Percentiles rank a stretch among this genome's conserved stretches.
Evolutionary conservation across 345 rosid species (phyloP).

Genomic region (Pistacia vera): DNA sequence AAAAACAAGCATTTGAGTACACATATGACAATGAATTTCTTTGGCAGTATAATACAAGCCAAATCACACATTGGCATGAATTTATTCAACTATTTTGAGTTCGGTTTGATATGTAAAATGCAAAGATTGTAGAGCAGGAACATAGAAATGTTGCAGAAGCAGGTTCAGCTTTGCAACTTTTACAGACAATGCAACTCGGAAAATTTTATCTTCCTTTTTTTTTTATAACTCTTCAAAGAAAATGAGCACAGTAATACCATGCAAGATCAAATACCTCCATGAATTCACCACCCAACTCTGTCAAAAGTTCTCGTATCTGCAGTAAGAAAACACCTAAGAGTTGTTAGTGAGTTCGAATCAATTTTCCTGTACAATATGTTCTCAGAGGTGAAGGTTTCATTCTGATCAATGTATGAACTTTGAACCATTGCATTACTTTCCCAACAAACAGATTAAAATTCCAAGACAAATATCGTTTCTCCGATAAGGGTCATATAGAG

Average conservation of each 20-base stretch:
- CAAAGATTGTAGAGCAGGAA: not conserved
- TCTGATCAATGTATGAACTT: not conserved
- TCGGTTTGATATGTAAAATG: not conserved
- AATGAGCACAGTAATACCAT: not conserved
- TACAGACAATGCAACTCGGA: not conserved
- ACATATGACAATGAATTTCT: no score
- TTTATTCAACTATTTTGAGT: not conserved
- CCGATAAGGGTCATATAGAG: not conserved
- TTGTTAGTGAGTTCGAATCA: not conserved
- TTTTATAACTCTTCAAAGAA: not conserved
- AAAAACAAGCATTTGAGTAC: no score
- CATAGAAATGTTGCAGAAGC: not conserved
- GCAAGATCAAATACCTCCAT: constrained; percentile 59
- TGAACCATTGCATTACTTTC: not conserved
- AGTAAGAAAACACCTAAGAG: not conserved
- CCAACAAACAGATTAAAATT: not conserved
- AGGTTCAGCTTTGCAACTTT: not conserved
- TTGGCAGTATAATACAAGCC: no score
- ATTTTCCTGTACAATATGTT: not conserved
- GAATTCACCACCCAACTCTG: constrained; percentile 84
- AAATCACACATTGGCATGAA: not conserved
- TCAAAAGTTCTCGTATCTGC: constrained; percentile 69
- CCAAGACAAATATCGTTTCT: not conserved
- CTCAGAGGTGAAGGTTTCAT: not conserved
- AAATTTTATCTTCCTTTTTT: not conserved